Evolutionary conservation across 2,329 filamentous ascomycete genomes (phyloP).

Genomic region (Pyrenochaeta sp.): DNA sequence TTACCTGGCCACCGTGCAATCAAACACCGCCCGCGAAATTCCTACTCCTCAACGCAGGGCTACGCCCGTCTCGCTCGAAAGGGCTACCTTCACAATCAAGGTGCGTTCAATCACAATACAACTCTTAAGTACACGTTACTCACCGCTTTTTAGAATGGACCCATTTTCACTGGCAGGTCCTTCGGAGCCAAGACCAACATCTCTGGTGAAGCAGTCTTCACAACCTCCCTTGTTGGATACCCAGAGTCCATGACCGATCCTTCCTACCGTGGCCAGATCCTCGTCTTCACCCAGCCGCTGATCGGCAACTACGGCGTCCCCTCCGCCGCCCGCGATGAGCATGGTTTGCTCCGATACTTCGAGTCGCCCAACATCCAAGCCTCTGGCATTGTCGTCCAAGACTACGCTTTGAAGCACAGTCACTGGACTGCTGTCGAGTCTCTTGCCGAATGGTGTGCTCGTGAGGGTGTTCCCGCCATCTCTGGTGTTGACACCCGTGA

Average conservation of each 20-base stretch:
- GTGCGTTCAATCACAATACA: constrained; percentile 58
- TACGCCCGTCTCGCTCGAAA: constrained; percentile 74
- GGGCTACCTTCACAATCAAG: constrained; percentile 94
- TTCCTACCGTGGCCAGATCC: constrained; percentile 83
- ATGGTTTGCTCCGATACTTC: constrained; percentile 95
- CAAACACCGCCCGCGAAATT: constrained; percentile 75
- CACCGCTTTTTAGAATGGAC: constrained; percentile 73
- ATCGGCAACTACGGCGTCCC: constrained; percentile 99
- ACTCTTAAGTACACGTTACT: constrained; percentile 36
- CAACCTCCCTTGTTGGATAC: constrained; percentile 96
- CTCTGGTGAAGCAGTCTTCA: constrained; percentile 98
- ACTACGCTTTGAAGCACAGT: constrained; percentile 92
- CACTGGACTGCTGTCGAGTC: constrained; percentile 99
- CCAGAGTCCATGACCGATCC: constrained; percentile 84
- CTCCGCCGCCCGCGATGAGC: constrained; percentile 82
- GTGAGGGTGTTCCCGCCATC: constrained; percentile 95
- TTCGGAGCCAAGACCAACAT: constrained; percentile 97
- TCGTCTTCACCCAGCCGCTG: constrained; percentile 97
- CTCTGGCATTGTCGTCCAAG: constrained; percentile 92
- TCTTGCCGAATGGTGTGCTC: constrained; percentile 90
- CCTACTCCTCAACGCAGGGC: constrained; percentile 65
- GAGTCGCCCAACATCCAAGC: constrained; percentile 98
- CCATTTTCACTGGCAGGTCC: constrained; percentile 94
- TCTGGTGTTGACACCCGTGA: constrained; percentile 96
- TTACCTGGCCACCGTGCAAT: constrained; percentile 72